Conservation (phyloP, 805 yeast species). For the Candida xiaguanensis region DNA sequence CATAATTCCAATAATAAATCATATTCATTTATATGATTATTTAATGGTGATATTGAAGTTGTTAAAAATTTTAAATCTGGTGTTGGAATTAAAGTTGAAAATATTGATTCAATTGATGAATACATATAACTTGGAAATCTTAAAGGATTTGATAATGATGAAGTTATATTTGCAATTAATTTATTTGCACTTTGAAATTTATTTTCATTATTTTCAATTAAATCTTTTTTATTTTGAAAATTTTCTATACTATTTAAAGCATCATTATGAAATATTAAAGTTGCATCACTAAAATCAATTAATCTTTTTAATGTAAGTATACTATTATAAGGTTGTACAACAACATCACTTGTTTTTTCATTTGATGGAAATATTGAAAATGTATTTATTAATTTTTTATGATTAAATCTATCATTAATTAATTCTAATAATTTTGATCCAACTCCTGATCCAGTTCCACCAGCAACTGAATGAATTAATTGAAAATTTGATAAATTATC, state of each 20-base stretch:
- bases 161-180: conserved; percentile 78
- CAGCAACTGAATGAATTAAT: conserved; percentile 90
- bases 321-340: conserved; percentile 94
- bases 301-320: conserved; percentile 76
- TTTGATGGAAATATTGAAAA: conserved; percentile 83
- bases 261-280: conserved; percentile 87
- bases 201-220: conserved; percentile 2
- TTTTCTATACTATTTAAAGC: conserved; percentile 70
- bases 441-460: conserved; percentile 97
- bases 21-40: conserved; percentile 67
- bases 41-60: conserved; percentile 39
- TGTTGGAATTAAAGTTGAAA: conserved; percentile 80
- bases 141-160: conserved; percentile 80
- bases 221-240: conserved; percentile 12
- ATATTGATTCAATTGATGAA: conserved; percentile 75
- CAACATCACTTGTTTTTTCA: conserved; percentile 85
- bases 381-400: conserved; percentile 79
- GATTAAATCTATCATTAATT: conserved; percentile 70
- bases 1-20: conserved; percentile 82
- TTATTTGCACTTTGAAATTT: conserved; percentile 73
- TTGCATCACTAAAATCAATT: conserved; percentile 80
- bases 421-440: conserved; percentile 81
- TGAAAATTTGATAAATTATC: conserved; percentile 90
- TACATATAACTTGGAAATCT: conserved; percentile 92
- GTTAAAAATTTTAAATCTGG: conserved; percentile 60